Evolutionary conservation across 2,329 filamentous ascomycete species (phyloP).

Genomic region (Fusarium verticillioides): DNA sequence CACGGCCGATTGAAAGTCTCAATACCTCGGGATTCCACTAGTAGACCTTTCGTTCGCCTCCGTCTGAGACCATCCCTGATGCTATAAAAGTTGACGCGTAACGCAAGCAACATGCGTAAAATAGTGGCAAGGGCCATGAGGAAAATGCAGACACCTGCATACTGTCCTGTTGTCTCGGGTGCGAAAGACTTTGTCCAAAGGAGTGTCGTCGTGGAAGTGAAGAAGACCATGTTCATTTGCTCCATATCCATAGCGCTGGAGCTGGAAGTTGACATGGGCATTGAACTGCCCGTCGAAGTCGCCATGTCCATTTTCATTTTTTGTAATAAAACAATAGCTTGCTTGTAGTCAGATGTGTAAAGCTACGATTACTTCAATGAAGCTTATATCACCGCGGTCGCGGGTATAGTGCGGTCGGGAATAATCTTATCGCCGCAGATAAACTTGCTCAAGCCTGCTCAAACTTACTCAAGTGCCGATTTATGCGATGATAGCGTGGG

Average conservation of each 20-base stretch:
- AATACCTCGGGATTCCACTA: background rate
- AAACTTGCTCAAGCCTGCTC: conserved; percentile 8
- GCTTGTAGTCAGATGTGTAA: no score
- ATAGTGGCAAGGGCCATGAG: background rate
- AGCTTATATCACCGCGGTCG: background rate
- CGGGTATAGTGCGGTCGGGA: background rate
- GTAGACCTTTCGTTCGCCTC: background rate
- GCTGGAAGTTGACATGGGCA: background rate
- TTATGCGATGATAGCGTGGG: background rate
- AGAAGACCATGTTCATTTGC: conserved; percentile 2
- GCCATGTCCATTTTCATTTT: background rate
- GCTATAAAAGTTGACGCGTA: background rate
- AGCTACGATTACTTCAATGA: background rate
- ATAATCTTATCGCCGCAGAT: background rate
- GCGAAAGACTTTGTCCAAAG: background rate
- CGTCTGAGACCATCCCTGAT: background rate
- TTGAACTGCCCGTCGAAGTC: background rate
- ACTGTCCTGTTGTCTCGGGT: background rate
- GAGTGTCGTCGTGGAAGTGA: background rate
- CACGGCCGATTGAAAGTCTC: background rate
- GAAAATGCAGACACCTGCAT: background rate
- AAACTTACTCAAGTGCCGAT: background rate
- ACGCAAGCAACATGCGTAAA: background rate
- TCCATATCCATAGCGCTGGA: background rate
- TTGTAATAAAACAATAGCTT: background rate